Conservation (phyloP, 2,329 filamentous ascomycete genomes). For the Ilyonectria sp. region DNA sequence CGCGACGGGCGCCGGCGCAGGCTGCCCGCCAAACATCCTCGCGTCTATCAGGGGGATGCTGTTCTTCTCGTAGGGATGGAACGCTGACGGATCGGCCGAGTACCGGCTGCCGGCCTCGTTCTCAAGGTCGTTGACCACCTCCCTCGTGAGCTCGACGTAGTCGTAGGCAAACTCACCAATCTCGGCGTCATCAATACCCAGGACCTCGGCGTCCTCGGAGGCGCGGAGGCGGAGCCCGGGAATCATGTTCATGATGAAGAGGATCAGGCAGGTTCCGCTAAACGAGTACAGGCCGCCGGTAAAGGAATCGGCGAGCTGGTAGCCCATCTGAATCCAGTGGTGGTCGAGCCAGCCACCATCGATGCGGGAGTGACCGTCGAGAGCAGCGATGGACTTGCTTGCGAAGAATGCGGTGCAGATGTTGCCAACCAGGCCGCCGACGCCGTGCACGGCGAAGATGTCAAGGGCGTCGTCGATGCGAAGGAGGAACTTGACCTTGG, state of each 20-base stretch:
- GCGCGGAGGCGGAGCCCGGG: conserved; percentile 83
- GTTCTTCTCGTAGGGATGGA: conserved; percentile 64
- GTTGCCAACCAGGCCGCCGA: conserved; percentile 86
- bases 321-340: conserved; percentile 86
- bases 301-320: conserved; percentile 87
- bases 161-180: conserved; percentile 97
- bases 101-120: conserved; percentile 61
- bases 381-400: conserved; percentile 85
- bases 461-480: conserved; percentile 88
- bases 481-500: conserved; percentile 89
- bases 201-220: conserved; percentile 82
- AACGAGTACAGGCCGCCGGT: conserved; percentile 86
- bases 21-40: conserved; percentile 56
- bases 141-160: conserved; percentile 85
- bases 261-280: conserved; percentile 81
- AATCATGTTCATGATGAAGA: conserved; percentile 84
- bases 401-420: conserved; percentile 87
- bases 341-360: conserved; percentile 86
- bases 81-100: conserved; percentile 57
- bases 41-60: conserved; percentile 64
- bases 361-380: conserved; percentile 80
- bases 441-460: conserved; percentile 87
- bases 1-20: conserved; percentile 41
- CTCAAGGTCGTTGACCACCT: conserved; percentile 64
- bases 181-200: conserved; percentile 91